Evolutionary conservation across 2,329 filamentous ascomycete species (phyloP).

Genomic region (Polytolypa hystricis): DNA sequence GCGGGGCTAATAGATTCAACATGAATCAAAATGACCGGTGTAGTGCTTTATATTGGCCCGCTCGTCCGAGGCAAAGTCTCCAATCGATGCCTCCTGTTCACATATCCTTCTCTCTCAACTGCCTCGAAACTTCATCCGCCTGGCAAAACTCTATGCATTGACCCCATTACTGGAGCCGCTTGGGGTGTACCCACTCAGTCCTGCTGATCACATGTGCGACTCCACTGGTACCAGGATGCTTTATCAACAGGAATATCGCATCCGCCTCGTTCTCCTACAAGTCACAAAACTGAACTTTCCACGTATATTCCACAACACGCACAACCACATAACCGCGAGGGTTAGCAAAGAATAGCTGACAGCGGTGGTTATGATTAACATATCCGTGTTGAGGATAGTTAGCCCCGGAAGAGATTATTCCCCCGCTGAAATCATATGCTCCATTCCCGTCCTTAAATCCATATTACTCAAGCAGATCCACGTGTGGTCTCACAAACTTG

Average conservation of each 20-base stretch:
- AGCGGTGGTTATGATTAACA: conserved; percentile 34
- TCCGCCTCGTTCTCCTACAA: conserved; percentile 33
- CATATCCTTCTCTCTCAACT: conserved; percentile 17
- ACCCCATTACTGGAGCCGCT: too few species aligned
- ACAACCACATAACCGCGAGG: conserved; percentile 49
- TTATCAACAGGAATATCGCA: conserved; percentile 33
- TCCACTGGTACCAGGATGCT: conserved; percentile 43
- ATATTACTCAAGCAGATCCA: conserved; percentile 31
- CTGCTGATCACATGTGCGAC: too few species aligned
- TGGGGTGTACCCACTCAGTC: too few species aligned
- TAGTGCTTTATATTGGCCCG: background rate
- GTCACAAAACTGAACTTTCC: conserved; percentile 50
- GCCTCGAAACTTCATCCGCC: too few species aligned
- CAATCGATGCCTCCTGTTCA: background rate
- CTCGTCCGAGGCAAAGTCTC: background rate
- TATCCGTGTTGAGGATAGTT: conserved; percentile 17
- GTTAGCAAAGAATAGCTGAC: conserved; percentile 37
- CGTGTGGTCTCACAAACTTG: conserved; percentile 29
- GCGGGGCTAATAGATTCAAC: background rate
- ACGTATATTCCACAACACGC: conserved; percentile 46
- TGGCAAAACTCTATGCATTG: too few species aligned
- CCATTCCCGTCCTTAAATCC: conserved; percentile 32
- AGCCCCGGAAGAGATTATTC: background rate
- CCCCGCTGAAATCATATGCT: background rate
- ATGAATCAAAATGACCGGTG: background rate